Conservation (phyloP, 441 rosid genomes). For the Erodium chrysanthum region DNA sequence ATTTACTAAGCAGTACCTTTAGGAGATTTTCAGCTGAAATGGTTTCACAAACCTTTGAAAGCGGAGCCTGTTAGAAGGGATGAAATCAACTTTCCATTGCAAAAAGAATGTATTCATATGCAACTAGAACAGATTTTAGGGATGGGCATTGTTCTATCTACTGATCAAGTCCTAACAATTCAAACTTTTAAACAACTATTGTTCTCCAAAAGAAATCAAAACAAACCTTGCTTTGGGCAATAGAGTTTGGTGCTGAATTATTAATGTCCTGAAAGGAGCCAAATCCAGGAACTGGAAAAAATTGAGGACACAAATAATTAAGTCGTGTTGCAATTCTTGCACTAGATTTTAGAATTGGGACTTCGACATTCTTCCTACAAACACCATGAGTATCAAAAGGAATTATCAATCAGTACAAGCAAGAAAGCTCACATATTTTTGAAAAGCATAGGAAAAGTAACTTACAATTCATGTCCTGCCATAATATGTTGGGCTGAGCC, state of each 20-base stretch:
- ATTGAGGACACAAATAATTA: conserved; percentile 85
- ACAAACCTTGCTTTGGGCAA: conserved; percentile 40
- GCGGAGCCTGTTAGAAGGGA: conserved; percentile 31
- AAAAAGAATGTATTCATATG: background rate
- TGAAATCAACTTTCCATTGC: conserved; percentile 12
- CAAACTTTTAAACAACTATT: background rate
- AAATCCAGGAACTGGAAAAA: conserved; percentile 84
- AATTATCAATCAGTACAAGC: conserved; percentile 17
- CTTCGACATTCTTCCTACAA: conserved; percentile 67
- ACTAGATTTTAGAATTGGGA: conserved; percentile 74
- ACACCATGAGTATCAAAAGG: conserved; percentile 8
- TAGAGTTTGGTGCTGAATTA: conserved; percentile 19
- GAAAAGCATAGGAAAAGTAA: background rate
- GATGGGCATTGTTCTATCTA: background rate
- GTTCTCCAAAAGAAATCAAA: conserved; percentile 6
- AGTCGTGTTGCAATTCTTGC: conserved; percentile 76
- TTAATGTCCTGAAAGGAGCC: conserved; percentile 33
- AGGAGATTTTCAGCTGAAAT: conserved; percentile 82
- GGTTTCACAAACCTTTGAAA: conserved; percentile 29
- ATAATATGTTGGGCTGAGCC: conserved; percentile 65
- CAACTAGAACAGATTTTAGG: conserved; percentile 4
- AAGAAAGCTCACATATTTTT: background rate
- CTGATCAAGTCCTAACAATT: background rate
- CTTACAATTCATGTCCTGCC: conserved; percentile 80
- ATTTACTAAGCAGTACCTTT: conserved; percentile 36